Conservation (phyloP, 768 basidiomycete species). For the Asterophora lycoperdoides region DNA sequence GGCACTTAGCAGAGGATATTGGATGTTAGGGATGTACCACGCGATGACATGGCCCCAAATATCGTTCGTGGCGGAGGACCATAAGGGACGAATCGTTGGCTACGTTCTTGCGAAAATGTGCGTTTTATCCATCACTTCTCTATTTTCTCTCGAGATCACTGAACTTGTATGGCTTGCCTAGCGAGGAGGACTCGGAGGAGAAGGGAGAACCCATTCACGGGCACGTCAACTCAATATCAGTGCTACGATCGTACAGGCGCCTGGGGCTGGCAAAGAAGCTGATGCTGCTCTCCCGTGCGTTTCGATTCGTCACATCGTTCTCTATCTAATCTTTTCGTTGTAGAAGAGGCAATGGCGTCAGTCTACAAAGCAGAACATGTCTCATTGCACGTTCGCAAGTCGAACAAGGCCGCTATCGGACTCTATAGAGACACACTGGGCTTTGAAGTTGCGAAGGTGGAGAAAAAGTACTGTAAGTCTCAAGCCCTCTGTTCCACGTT, state of each 20-base stretch:
- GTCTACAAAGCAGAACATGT: conserved; percentile 84
- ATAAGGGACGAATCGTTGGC: conserved; percentile 85
- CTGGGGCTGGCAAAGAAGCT: conserved; percentile 90
- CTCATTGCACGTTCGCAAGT: conserved; percentile 88
- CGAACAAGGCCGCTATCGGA: conserved; percentile 88
- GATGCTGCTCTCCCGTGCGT: conserved; percentile 89
- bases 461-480: conserved; percentile 85
- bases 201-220: conserved; percentile 60
- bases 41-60: conserved; percentile 89
- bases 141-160: neutral
- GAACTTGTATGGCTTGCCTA: conserved; percentile 1
- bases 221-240: conserved; percentile 96
- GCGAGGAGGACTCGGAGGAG: conserved; percentile 41
- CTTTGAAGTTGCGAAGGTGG: conserved; percentile 81
- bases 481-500: neutral
- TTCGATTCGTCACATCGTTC: neutral
- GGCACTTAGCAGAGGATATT: neutral
- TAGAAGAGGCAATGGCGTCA: conserved; percentile 88
- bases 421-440: conserved; percentile 88
- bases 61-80: conserved; percentile 89
- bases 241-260: conserved; percentile 85
- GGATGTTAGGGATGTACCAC: conserved; percentile 74
- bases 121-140: conserved; percentile 17
- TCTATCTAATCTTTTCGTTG: neutral
- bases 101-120: conserved; percentile 97